These are phyloP conservation scores for Acidomyces sp. DNA, from an alignment of 495 filamentous ascomycete species.

Conservation along the genomic window DNA sequence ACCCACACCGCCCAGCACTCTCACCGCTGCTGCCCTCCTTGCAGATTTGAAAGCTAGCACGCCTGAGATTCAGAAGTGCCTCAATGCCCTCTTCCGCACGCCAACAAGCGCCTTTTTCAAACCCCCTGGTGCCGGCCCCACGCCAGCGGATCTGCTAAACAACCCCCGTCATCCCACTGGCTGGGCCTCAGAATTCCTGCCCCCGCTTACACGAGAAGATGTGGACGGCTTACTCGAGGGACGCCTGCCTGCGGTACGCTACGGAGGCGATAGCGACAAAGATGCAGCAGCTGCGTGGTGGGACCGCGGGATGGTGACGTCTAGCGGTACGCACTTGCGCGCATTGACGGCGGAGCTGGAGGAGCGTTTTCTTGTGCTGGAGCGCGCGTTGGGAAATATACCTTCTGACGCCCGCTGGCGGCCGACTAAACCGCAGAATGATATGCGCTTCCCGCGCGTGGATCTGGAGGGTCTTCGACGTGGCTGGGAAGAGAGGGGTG, in stretches of 20 bases:
- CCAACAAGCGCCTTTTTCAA: slow-evolving; percentile 8
- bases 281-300: too few relatives aligned
- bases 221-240: slow-evolving; percentile 23
- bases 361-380: slow-evolving; percentile 59
- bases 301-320: slow-evolving; percentile 53
- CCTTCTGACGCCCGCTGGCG: slow-evolving; percentile 10
- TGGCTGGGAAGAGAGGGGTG: slow-evolving; percentile 3
- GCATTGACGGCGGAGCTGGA: slow-evolving; percentile 68
- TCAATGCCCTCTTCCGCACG: slow-evolving; percentile 15
- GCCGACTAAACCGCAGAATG: slow-evolving; percentile 14
- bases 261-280: slow-evolving; percentile 25
- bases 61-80: slow-evolving; percentile 13
- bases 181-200: slow-evolving; percentile 19
- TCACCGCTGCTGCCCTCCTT: slow-evolving; percentile 15
- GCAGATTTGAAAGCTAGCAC: slow-evolving; percentile 15
- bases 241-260: slow-evolving; percentile 31
- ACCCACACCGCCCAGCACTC: slow-evolving; percentile 11
- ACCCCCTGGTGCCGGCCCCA: slow-evolving; percentile 6
- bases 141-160: slow-evolving; percentile 11
- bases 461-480: slow-evolving; percentile 15
- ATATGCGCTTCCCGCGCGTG: slow-evolving; percentile 13
- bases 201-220: slow-evolving; percentile 23
- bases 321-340: slow-evolving; percentile 62
- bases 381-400: slow-evolving; percentile 38
- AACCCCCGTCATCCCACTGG: slow-evolving; percentile 7